Conservation (phyloP, 257 asterid species). For the Hygrophila difformis region DNA sequence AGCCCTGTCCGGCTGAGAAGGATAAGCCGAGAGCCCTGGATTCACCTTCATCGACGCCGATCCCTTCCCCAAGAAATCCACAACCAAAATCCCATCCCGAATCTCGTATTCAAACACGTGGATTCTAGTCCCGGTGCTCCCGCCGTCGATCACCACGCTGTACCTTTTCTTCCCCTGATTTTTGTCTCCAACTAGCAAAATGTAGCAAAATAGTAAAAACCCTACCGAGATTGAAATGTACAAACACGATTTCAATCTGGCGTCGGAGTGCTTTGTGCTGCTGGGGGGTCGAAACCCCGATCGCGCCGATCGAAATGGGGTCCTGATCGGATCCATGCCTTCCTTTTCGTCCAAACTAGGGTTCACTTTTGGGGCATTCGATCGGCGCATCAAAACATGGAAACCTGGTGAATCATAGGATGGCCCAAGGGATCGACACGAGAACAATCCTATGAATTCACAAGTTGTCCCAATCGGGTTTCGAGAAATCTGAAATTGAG, state of each 20-base stretch:
- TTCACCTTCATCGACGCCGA: conserved; percentile 75
- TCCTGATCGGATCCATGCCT: conserved; percentile 69
- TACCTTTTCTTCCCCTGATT: conserved; percentile 25
- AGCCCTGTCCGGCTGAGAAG: conserved; percentile 53
- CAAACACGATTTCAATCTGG: conserved; percentile 30
- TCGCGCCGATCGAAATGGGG: conserved; percentile 44
- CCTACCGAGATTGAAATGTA: conserved; percentile 30
- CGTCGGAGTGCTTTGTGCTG: conserved; percentile 25
- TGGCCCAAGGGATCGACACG: too few relatives aligned
- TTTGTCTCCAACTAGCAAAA: conserved; percentile 33
- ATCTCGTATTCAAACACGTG: conserved; percentile 72
- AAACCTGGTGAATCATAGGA: conserved; percentile 60
- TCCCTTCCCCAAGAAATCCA: conserved; percentile 63
- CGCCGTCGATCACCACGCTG: conserved; percentile 87
- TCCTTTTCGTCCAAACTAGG: conserved; percentile 26
- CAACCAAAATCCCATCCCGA: conserved; percentile 42
- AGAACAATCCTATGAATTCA: too few relatives aligned
- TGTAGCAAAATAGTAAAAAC: conserved; percentile 35
- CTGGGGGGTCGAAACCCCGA: conserved; percentile 45
- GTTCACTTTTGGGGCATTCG: conserved; percentile 59
- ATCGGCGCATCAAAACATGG: conserved; percentile 92
- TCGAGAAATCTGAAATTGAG: too few relatives aligned
- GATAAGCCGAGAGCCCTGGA: conserved; percentile 80
- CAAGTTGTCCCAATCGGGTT: too few relatives aligned
- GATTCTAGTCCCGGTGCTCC: conserved; percentile 94